Evolutionary conservation across 2,329 filamentous ascomycete genomes (phyloP), one percentile per base, ranked within the genome.

Genomic region (Lasiodiplodia citricola): DNA sequence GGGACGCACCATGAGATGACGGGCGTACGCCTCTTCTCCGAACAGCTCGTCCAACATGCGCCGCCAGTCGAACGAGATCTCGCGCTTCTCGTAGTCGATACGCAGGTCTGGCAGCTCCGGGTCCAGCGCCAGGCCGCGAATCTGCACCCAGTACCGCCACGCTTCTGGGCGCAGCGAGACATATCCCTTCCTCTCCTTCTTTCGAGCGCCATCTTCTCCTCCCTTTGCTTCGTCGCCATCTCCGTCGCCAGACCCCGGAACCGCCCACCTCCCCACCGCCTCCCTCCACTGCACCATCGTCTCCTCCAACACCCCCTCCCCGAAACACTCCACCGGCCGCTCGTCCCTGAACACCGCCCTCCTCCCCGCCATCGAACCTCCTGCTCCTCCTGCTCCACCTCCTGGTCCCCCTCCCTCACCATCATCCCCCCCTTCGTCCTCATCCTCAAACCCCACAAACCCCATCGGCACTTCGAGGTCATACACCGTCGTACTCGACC

Each of bases 41-140:
- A 77, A 79, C 58, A 79, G 79, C 16, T 73, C 71, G 3, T 72
- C 60, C 6, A 77, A 70, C 74, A 76, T 75, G 5, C 66, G 66
- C 8, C 73, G 70, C 77, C 77, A 79, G 10, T 74, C 66, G 21
- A 79, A 72, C 0, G 25, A 60, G 2, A 78, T 72, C 52, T 72
- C 74, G 21, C 75, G 71, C 13, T 70, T 62, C 14, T 70, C 69
- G 16, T 68, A 51, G 50, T 75, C 64, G 51, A 78, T 70, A 2
- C n/a, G 44, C 10, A 79, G 72, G 1, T 52, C 71, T 3, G 75
- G 74, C 1, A 79, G 71, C 5, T 69, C 71, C 0, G 76, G 78
- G 35, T 79, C 77, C 57, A 62, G 41, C 41, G 58, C 58, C 18
- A 62, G 41, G 4, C 58, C 58, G 23, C 58, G 58, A 1, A 62